Base-by-base conservation (phyloP, 2,329 filamentous ascomycete species). In the Tolypocladium pustulatum region DNA sequence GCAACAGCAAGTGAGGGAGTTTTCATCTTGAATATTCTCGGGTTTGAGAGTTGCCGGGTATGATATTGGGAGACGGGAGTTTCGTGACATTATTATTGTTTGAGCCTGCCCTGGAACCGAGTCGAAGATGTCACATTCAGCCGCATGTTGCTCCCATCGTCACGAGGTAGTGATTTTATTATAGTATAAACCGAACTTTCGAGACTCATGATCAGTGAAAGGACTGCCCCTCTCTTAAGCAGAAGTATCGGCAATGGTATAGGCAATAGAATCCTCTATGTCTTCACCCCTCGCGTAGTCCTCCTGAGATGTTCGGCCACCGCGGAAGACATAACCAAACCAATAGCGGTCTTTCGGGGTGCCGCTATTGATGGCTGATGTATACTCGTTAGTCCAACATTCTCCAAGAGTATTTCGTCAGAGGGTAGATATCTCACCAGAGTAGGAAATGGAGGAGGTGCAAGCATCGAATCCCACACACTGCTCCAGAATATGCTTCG, bases 1-100 rank as follows among this genome's bases (percentile, higher is more conserved):
- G 51, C 53, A 63, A 25, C 63, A 61, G 10, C 56, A 58, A 15
- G 55, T 61, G 41, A 60, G 58, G 52, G 66, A 59, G 27, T 67
- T 65, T 37, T 40, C 55, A 25, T 27, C 8, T 22, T 62, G 40
- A 51, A 37, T 2, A 5, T 37, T 8, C 36, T 12, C 10, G 9
- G 12, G 37, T 2, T 38, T 17, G 37, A 37, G 7, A 13, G 36
- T 37, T 41, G 20, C 32, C 32, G 32, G 9, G 9, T 9, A 34
- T 34, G n/a, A n/a, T n/a, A n/a, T n/a, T n/a, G n/a, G n/a, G n/a
- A n/a, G n/a, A n/a, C n/a, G n/a, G n/a, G n/a, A n/a, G n/a, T n/a
- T n/a, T n/a, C n/a, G n/a, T n/a, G n/a, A n/a, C n/a, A n/a, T n/a
- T n/a, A n/a, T n/a, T n/a, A n/a, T n/a, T n/a, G n/a, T n/a, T n/a